phyloP scores from a whole-genome alignment of 192 early-diverging fungal species.

The Backusella sp. region DNA sequence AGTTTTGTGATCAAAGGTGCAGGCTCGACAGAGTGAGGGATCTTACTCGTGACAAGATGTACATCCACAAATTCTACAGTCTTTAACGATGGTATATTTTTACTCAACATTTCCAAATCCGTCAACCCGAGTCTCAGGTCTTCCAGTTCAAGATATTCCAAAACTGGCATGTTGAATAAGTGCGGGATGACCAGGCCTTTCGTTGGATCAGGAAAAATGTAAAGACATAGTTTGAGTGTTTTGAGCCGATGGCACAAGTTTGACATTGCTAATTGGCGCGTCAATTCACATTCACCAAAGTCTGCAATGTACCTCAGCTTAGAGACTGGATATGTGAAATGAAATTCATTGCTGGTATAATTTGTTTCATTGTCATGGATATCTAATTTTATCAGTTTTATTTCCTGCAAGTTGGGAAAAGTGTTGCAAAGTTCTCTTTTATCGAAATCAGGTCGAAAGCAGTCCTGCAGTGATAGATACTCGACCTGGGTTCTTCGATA shows the following conservation, averaged over 20 bases:
- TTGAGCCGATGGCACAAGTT: not conserved
- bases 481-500: not conserved
- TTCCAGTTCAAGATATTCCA: too few species aligned
- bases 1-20: too few species aligned
- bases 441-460: not conserved
- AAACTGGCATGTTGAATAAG: too few species aligned
- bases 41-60: too few species aligned
- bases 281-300: not conserved
- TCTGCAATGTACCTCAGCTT: not conserved
- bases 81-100: too few species aligned
- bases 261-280: not conserved
- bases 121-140: too few species aligned
- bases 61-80: too few species aligned
- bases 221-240: not conserved
- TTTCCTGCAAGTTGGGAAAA: not conserved
- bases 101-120: too few species aligned
- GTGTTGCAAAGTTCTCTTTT: not conserved
- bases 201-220: too few species aligned
- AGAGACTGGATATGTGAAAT: not conserved
- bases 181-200: too few species aligned
- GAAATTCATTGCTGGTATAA: not conserved
- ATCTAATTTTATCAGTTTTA: too few species aligned
- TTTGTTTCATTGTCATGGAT: not conserved
- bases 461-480: not conserved
- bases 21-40: too few species aligned